Conservation (phyloP, 2,329 filamentous ascomycete species). For the Xylariaceae sp. region DNA sequence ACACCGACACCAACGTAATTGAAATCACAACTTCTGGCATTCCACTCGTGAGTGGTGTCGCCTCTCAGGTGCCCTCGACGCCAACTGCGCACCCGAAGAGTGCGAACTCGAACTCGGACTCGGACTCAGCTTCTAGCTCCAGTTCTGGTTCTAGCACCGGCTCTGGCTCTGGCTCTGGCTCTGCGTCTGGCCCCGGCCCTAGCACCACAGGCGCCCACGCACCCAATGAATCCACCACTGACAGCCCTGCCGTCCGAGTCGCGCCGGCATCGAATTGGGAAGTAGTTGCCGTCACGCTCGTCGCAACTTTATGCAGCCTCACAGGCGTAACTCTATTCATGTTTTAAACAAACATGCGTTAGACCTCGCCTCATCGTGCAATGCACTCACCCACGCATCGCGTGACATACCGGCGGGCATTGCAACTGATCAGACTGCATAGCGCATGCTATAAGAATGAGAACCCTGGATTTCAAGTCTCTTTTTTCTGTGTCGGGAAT, state of each 20-base stretch:
- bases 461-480: too few species aligned
- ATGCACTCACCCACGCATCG: background rate
- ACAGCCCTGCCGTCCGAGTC: slow-evolving; percentile 20
- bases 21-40: slow-evolving; percentile 43
- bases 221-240: slow-evolving; percentile 16
- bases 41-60: slow-evolving; percentile 43
- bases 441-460: too few species aligned
- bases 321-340: slow-evolving; percentile 28
- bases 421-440: too few species aligned
- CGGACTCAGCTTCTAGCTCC: background rate
- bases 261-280: slow-evolving; percentile 25
- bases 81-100: slow-evolving; percentile 19
- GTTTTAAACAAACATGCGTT: slow-evolving; percentile 13
- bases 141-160: background rate
- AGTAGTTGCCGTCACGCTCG: slow-evolving; percentile 18
- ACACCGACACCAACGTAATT: slow-evolving; percentile 41
- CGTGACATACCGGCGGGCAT: too few species aligned
- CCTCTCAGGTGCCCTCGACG: slow-evolving; percentile 31
- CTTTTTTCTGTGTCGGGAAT: too few species aligned
- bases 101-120: slow-evolving; percentile 6
- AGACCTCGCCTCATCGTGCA: background rate
- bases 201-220: slow-evolving; percentile 1
- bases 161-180: too few species aligned
- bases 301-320: slow-evolving; percentile 27
- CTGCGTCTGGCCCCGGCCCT: background rate